These are phyloP conservation scores for Mollisia scopiformis DNA, from an alignment of 2,329 filamentous ascomycete species.

Conservation along the genomic window DNA sequence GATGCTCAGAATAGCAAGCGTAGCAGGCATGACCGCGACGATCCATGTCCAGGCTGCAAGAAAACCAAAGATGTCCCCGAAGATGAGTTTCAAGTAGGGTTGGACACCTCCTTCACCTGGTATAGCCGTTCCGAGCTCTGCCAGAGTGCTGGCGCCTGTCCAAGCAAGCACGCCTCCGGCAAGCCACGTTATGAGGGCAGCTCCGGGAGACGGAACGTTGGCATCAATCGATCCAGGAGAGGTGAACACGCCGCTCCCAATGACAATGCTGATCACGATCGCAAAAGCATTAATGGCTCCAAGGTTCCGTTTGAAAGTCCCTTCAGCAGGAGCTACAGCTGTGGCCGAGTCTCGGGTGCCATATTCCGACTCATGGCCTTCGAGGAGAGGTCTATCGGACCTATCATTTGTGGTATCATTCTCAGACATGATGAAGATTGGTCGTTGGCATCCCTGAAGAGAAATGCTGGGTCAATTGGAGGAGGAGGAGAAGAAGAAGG, in stretches of 20 bases:
- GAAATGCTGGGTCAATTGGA: too few relatives aligned
- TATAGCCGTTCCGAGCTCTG: constrained; percentile 65
- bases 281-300: constrained; percentile 56
- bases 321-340: background rate
- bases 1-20: constrained; percentile 65
- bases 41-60: constrained; percentile 69
- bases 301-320: constrained; percentile 47
- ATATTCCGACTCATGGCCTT: background rate
- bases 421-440: background rate
- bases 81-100: constrained; percentile 63
- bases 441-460: background rate
- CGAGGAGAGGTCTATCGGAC: background rate
- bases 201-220: constrained; percentile 64
- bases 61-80: constrained; percentile 63
- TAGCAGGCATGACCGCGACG: constrained; percentile 65
- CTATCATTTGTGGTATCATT: background rate
- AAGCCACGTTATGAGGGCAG: constrained; percentile 61
- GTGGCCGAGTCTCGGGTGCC: background rate
- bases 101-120: constrained; percentile 66
- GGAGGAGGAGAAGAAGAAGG: too few relatives aligned
- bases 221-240: constrained; percentile 65
- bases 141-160: constrained; percentile 65
- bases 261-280: constrained; percentile 65
- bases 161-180: constrained; percentile 64
- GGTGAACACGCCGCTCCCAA: constrained; percentile 67